Evolutionary conservation across 352 stramenopile species (phyloP).

Genomic region (Pythium monospermum): DNA sequence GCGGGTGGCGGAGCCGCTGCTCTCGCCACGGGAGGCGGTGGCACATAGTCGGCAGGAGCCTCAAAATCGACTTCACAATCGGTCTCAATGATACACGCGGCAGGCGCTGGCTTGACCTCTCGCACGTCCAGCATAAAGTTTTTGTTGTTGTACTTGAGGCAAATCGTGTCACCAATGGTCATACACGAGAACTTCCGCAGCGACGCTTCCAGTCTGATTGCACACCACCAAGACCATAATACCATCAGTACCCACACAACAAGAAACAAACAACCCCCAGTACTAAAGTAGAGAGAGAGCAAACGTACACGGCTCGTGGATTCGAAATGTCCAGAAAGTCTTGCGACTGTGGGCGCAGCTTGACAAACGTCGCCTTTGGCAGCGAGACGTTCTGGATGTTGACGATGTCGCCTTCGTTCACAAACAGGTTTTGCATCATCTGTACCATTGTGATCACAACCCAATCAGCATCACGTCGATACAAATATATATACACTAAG

Average conservation of each 20-base stretch:
- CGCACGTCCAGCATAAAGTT: slow-evolving; percentile 98
- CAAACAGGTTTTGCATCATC: slow-evolving; percentile 99
- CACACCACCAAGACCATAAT: neutral
- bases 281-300: neutral
- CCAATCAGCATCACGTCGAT: neutral
- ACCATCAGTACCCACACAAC: neutral
- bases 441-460: slow-evolving; percentile 16
- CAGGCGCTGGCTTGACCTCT: slow-evolving; percentile 94
- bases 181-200: slow-evolving; percentile 95
- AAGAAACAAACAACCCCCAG: slow-evolving; percentile 1
- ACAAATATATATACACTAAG: neutral
- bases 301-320: slow-evolving; percentile 94
- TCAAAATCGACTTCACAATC: slow-evolving; percentile 99
- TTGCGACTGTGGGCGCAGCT: slow-evolving; percentile 97
- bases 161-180: slow-evolving; percentile 98
- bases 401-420: slow-evolving; percentile 91
- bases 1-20: slow-evolving; percentile 23
- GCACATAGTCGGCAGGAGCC: slow-evolving; percentile 85
- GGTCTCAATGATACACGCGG: slow-evolving; percentile 99
- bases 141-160: slow-evolving; percentile 98
- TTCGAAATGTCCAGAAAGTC: slow-evolving; percentile 99
- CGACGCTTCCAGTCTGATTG: slow-evolving; percentile 70
- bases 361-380: slow-evolving; percentile 97
- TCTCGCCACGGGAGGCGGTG: slow-evolving; percentile 28
- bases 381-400: slow-evolving; percentile 95